Evolutionary conservation across 495 filamentous ascomycete species (phyloP).

Genomic region (Penicillium mononematosum): DNA sequence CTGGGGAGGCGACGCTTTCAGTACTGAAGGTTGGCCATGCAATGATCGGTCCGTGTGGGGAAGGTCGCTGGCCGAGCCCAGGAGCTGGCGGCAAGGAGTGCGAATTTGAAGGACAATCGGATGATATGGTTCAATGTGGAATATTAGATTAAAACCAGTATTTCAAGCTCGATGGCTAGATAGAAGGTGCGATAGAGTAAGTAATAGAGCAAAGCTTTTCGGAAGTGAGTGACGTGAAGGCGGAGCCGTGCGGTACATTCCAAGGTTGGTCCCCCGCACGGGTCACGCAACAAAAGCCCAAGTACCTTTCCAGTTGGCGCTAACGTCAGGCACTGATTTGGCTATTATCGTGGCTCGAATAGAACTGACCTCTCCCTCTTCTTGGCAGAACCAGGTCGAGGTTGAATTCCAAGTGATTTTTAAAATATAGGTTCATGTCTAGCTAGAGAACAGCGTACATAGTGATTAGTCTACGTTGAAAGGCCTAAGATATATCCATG

Average conservation of each 20-base stretch:
- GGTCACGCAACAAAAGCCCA: background rate
- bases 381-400: background rate
- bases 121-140: background rate
- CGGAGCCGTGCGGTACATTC: conserved; percentile 19
- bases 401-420: too few species aligned
- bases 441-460: too few species aligned
- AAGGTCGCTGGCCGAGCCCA: conserved; percentile 12
- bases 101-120: background rate
- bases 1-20: background rate
- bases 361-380: background rate
- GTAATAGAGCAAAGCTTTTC: conserved; percentile 3
- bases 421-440: background rate
- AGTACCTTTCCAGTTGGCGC: conserved; percentile 8
- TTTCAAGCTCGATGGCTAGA: background rate
- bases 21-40: conserved; percentile 14
- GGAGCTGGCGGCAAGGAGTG: background rate
- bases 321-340: conserved; percentile 22
- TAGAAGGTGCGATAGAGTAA: background rate
- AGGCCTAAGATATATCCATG: background rate
- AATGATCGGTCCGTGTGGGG: conserved; percentile 9
- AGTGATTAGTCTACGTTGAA: too few species aligned
- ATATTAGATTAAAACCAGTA: background rate
- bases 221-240: conserved; percentile 23
- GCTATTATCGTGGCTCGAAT: background rate
- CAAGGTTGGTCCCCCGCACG: conserved; percentile 22